Evolutionary conservation across 176 grass and related monocot genomes (phyloP).

Genomic region (Carex cristatella): DNA sequence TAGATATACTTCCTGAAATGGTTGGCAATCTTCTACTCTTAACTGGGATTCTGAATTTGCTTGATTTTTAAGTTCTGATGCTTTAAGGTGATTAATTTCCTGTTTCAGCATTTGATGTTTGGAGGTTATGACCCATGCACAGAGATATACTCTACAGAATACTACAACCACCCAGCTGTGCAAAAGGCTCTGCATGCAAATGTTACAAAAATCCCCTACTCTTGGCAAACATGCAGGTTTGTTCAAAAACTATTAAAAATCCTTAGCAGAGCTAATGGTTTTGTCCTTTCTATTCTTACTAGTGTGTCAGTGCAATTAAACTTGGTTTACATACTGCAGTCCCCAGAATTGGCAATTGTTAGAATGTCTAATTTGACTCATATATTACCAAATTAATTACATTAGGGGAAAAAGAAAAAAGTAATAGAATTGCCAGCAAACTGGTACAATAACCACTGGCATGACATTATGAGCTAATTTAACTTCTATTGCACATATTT

Average conservation of each 20-base stretch:
- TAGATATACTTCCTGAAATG: neutral
- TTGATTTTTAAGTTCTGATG: neutral
- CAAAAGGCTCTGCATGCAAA: constrained; percentile 89
- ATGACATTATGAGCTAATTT: neutral
- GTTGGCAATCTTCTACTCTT: neutral
- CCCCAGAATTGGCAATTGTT: neutral
- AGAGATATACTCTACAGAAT: constrained; percentile 56
- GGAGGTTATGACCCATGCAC: constrained; percentile 95
- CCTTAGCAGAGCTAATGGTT: neutral
- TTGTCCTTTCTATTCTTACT: neutral
- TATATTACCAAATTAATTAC: neutral
- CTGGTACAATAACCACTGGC: neutral
- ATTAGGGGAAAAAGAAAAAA: neutral
- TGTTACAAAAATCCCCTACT: constrained; percentile 55
- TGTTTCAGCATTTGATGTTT: constrained; percentile 53
- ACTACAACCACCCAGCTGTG: constrained; percentile 75
- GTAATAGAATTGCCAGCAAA: neutral
- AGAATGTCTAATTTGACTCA: neutral
- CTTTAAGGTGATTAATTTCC: neutral
- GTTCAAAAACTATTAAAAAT: constrained; percentile 2
- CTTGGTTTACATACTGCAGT: neutral
- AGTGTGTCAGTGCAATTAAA: neutral
- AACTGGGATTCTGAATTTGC: neutral
- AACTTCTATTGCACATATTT: neutral
- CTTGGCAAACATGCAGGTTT: constrained; percentile 72